Conservation (phyloP, 2,329 filamentous ascomycete genomes). For the Stemphylium lycopersici region DNA sequence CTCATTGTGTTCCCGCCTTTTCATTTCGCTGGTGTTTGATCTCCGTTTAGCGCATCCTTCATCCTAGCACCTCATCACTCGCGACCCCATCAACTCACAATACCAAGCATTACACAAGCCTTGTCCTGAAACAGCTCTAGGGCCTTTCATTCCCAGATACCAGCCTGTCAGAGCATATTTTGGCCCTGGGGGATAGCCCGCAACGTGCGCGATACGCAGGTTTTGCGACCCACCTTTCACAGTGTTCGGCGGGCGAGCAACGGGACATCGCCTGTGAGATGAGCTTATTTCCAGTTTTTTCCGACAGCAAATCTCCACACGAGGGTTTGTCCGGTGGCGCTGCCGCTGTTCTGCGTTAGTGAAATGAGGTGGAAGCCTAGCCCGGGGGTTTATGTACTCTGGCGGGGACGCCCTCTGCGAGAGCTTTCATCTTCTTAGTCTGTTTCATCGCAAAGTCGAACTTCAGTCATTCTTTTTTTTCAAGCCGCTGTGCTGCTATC, state of each 20-base stretch:
- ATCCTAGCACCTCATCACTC: constrained; percentile 20
- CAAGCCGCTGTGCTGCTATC: constrained; percentile 40
- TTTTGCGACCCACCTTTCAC: neutral
- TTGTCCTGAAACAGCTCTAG: constrained; percentile 19
- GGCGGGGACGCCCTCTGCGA: constrained; percentile 9
- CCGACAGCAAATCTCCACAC: constrained; percentile 29
- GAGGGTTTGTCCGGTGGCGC: constrained; percentile 9
- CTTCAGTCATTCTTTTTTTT: constrained; percentile 26
- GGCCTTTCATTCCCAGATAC: constrained; percentile 8
- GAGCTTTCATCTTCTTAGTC: constrained; percentile 15
- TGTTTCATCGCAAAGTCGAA: constrained; percentile 13
- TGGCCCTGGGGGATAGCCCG: constrained; percentile 10
- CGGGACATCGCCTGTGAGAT: constrained; percentile 10
- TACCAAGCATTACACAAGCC: constrained; percentile 22
- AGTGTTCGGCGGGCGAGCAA: neutral
- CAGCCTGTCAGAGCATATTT: constrained; percentile 3
- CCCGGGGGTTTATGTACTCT: constrained; percentile 24
- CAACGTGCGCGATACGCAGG: constrained; percentile 11
- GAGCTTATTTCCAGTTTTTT: constrained; percentile 24
- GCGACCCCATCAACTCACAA: constrained; percentile 12
- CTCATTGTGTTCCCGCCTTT: constrained; percentile 18
- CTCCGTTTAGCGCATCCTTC: constrained; percentile 31
- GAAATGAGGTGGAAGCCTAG: constrained; percentile 19
- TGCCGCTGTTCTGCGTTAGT: constrained; percentile 19
- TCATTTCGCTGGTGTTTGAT: constrained; percentile 46